Evolutionary conservation across 2,329 filamentous ascomycete genomes (phyloP).

Genomic region (Colletotrichum tamarilloi): DNA sequence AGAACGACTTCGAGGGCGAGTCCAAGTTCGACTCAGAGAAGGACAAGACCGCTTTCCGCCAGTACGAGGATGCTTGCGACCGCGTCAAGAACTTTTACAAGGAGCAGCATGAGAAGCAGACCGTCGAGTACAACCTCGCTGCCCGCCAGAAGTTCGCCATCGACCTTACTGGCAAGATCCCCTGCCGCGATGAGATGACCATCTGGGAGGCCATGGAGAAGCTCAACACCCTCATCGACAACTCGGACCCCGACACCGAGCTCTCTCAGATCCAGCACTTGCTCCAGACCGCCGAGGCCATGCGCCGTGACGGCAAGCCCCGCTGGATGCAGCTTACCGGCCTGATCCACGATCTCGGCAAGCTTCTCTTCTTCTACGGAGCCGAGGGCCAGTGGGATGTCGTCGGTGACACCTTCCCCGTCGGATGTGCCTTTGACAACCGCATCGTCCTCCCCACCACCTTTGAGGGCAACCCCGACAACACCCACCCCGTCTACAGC

Average conservation of each 20-base stretch:
- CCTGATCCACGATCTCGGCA: constrained; percentile 83
- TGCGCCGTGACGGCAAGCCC: constrained; percentile 85
- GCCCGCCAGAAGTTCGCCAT: constrained; percentile 67
- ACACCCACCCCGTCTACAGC: constrained; percentile 75
- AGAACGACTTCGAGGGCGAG: constrained; percentile 48
- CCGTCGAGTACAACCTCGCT: constrained; percentile 84
- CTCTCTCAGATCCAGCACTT: constrained; percentile 92
- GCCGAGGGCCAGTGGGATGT: constrained; percentile 94
- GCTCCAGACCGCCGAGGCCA: constrained; percentile 88
- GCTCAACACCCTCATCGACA: constrained; percentile 89
- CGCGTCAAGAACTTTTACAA: constrained; percentile 89
- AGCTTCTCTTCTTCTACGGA: constrained; percentile 83
- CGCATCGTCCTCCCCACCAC: constrained; percentile 84
- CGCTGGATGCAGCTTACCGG: constrained; percentile 85
- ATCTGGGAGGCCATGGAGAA: constrained; percentile 95
- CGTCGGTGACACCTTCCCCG: constrained; percentile 86
- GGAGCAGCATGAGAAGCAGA: constrained; percentile 78
- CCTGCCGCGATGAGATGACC: constrained; percentile 76
- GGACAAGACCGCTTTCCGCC: constrained; percentile 83
- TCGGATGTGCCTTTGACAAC: constrained; percentile 80
- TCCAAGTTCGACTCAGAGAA: constrained; percentile 80
- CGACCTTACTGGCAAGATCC: constrained; percentile 70
- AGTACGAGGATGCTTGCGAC: constrained; percentile 86
- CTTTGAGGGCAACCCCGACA: constrained; percentile 83
- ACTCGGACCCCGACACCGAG: constrained; percentile 89